phyloP scores from a whole-genome alignment of 805 yeast species.

The Barnettozyma californica region DNA sequence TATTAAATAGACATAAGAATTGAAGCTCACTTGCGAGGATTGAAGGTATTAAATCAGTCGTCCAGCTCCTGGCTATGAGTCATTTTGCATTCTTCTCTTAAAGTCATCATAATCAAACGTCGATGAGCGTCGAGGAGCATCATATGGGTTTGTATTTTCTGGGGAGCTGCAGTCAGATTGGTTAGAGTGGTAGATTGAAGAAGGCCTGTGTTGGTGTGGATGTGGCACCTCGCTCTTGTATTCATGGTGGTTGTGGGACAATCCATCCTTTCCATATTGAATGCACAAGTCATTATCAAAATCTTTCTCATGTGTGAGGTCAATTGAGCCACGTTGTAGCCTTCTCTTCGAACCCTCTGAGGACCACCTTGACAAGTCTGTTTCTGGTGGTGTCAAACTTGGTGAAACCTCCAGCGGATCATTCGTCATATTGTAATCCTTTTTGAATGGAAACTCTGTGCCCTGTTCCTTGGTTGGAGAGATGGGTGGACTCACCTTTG shows the following conservation, averaged over 20 bases:
- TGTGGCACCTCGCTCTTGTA: background rate
- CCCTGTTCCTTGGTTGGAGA: background rate
- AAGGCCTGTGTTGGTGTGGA: background rate
- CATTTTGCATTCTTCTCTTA: conserved; percentile 22
- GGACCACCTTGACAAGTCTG: conserved; percentile 8
- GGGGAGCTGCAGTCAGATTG: conserved; percentile 1
- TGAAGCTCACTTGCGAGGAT: background rate
- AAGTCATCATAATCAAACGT: conserved; percentile 22
- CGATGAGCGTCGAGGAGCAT: background rate
- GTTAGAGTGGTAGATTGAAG: conserved; percentile 8
- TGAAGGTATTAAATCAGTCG: background rate
- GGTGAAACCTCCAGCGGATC: background rate
- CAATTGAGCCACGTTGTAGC: conserved; percentile 11
- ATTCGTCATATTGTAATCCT: background rate
- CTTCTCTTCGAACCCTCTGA: conserved; percentile 9
- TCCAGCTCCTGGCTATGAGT: background rate
- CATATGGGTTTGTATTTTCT: background rate
- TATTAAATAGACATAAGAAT: background rate
- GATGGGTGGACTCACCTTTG: conserved; percentile 3
- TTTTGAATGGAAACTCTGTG: conserved; percentile 5
- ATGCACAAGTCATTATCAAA: conserved; percentile 6
- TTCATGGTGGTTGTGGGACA: background rate
- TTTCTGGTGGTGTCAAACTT: conserved; percentile 2
- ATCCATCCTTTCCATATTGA: conserved; percentile 1
- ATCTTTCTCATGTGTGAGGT: conserved; percentile 3